Evolutionary conservation across 2,329 filamentous ascomycete species (phyloP), one percentile per base, ranked within the genome.

Genomic region (Pestalotiopsis sp.): DNA sequence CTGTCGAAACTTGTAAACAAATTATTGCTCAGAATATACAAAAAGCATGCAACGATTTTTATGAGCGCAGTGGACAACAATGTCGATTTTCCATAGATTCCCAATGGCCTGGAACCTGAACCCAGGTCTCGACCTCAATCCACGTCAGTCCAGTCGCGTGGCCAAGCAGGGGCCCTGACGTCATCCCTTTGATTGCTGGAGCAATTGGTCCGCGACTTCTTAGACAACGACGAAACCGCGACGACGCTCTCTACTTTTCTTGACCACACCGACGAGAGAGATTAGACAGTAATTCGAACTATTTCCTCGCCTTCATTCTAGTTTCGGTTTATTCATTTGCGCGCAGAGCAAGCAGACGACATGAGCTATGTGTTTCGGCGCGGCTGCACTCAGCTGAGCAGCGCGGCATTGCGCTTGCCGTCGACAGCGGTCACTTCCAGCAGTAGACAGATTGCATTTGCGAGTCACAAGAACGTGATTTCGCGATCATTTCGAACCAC

Each of bases 291-390:
- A 59, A 20, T 64, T 17, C 57, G 4, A 65, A 9, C 5, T 17
- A n/a, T 39, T 38, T 17, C 4, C 23, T 62, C 14, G 31, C 38
- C 36, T 38, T 27, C 9, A 52, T 49, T 64, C 23, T 27, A 31
- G 13, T 55, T 65, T 23, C 20, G 11, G 2, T 45, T 5, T 13
- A 13, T 13, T 39, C n/a, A 4, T n/a, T 41, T 63, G 27, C 57
- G 23, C 23, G 12, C 12, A 59, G 25, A 31, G 12, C 20, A 23
- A 67, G 49, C 60, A 72, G 67, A 72, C 71, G 74, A 71, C 38
- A 78, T 78, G 76, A 76, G 71, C 75, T 76, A 76, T 76, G 76
- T 71, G 60, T 71, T 69, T 58, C 74, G 76, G 74, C 74, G 69
- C 70, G 71, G 69, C 71, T 75, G 64, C 68, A 70, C 49, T 31